Percentiles rank a stretch among this genome's conserved stretches.
Conservation (phyloP, 2,329 filamentous ascomycete genomes). For the Hypoxylon sp. region DNA sequence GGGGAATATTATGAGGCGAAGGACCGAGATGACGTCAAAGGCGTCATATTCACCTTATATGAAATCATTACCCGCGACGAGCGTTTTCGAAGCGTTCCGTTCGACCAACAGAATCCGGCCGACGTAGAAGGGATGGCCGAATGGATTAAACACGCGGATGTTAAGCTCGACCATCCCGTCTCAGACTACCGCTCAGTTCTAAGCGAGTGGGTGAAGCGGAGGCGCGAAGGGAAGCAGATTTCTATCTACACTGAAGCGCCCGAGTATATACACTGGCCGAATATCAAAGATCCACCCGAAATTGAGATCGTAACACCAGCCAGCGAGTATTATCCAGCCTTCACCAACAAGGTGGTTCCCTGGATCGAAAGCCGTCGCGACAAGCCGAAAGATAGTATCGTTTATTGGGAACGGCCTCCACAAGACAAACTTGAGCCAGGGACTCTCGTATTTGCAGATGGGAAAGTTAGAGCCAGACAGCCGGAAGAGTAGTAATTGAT, state of each 20-base stretch:
- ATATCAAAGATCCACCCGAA: background rate
- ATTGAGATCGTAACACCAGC: background rate
- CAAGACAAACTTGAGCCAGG: constrained; percentile 18
- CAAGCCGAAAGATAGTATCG: constrained; percentile 34
- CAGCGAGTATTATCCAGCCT: background rate
- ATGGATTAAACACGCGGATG: constrained; percentile 55
- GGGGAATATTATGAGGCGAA: constrained; percentile 26
- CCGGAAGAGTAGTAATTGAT: background rate
- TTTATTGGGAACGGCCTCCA: constrained; percentile 50
- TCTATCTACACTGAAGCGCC: constrained; percentile 38
- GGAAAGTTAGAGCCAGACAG: background rate
- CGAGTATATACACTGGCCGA: constrained; percentile 50
- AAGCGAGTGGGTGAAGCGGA: constrained; percentile 47
- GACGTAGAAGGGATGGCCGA: constrained; percentile 36
- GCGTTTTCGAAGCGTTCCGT: constrained; percentile 42
- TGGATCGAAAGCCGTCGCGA: background rate
- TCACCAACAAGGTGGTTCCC: too few species aligned
- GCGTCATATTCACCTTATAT: constrained; percentile 56
- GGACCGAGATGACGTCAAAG: constrained; percentile 54
- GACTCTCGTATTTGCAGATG: background rate
- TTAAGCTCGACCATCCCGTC: constrained; percentile 53
- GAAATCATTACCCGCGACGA: constrained; percentile 56
- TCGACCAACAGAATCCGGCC: constrained; percentile 49
- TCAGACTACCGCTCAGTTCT: constrained; percentile 50
- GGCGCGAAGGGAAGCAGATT: constrained; percentile 24